Evolutionary conservation across 2,329 filamentous ascomycete genomes (phyloP).

Genomic region (Plenodomus biglobosus): DNA sequence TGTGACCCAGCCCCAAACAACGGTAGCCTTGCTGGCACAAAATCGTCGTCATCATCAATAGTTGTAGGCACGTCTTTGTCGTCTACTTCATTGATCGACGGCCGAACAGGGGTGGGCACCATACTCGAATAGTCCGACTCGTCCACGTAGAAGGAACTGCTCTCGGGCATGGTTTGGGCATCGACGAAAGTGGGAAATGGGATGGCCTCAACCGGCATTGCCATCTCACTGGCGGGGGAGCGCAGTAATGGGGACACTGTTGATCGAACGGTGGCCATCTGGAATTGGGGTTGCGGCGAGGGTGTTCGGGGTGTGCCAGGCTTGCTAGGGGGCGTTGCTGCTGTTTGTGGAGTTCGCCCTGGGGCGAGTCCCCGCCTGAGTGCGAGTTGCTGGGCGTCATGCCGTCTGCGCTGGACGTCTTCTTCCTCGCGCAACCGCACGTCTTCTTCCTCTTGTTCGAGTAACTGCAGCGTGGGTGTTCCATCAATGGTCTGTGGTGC

Average conservation of each 20-base stretch:
- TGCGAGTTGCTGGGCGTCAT: constrained; percentile 59
- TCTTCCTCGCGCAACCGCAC: constrained; percentile 58
- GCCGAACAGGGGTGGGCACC: constrained; percentile 29
- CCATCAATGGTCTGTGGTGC: constrained; percentile 31
- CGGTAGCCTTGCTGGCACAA: constrained; percentile 41
- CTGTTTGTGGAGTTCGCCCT: constrained; percentile 20
- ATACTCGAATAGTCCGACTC: constrained; percentile 32
- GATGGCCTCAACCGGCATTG: constrained; percentile 9
- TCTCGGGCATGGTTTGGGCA: constrained; percentile 35
- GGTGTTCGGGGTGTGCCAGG: constrained; percentile 11
- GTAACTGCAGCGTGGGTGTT: constrained; percentile 55
- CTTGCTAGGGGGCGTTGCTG: constrained; percentile 9
- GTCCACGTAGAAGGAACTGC: constrained; percentile 33
- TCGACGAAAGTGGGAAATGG: constrained; percentile 30
- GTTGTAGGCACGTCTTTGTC: constrained; percentile 6
- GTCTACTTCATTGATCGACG: constrained; percentile 22
- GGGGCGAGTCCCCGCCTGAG: constrained; percentile 54
- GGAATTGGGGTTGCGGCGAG: constrained; percentile 13
- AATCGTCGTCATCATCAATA: constrained; percentile 14
- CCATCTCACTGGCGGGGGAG: constrained; percentile 18
- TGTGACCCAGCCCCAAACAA: constrained; percentile 23
- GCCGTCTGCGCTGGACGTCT: constrained; percentile 55
- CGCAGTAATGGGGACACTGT: constrained; percentile 18
- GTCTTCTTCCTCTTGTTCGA: constrained; percentile 61
- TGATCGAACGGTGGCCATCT: constrained; percentile 13